phyloP scores from a whole-genome alignment of 441 rosid genomes.

The Kokia cookei region DNA sequence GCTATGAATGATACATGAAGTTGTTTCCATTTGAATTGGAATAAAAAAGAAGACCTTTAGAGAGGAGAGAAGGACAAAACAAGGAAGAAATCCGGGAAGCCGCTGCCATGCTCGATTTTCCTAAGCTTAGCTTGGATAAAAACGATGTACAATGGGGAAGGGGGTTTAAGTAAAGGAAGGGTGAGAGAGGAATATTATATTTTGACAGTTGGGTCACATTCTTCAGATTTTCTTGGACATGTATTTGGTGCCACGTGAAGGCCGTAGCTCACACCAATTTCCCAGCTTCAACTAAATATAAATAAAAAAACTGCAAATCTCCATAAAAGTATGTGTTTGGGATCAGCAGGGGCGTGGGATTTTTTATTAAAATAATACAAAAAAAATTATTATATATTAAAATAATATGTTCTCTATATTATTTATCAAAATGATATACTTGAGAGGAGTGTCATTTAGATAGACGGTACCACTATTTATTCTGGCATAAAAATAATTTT shows the following conservation, averaged over 20 bases:
- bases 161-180: not conserved
- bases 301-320: not conserved
- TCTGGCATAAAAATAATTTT: no score
- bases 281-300: not conserved
- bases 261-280: not conserved
- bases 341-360: not conserved
- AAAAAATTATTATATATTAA: no score
- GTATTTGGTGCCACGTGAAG: not conserved
- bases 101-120: not conserved
- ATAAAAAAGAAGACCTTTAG: not conserved
- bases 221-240: not conserved
- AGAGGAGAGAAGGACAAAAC: slow-evolving; percentile 3
- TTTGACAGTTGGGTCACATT: not conserved
- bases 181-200: not conserved
- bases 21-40: not conserved
- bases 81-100: slow-evolving; percentile 7
- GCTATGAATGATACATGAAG: not conserved
- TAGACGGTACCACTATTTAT: no score
- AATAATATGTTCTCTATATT: no score
- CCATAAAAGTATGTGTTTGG: not conserved
- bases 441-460: no score
- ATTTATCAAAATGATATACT: no score
- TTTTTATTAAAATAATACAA: no score
- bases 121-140: no score
- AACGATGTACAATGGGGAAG: not conserved